phyloP scores from a whole-genome alignment of 306 rosid genomes.

The Vigna hirtella region DNA sequence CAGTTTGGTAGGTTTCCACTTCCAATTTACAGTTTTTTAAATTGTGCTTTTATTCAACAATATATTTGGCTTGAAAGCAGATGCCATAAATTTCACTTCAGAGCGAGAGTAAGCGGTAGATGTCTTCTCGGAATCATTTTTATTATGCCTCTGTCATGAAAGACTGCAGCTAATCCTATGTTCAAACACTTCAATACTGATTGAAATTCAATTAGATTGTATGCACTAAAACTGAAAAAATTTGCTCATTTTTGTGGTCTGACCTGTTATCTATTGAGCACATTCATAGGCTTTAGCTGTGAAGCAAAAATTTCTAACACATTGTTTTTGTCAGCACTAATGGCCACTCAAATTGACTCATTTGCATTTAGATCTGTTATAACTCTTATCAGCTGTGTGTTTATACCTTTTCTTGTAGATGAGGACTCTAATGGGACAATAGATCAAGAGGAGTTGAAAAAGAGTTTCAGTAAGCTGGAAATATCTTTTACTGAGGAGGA shows the following conservation, averaged over 20 bases:
- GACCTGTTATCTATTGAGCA: conserved; percentile 16
- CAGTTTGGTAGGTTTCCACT: conserved; percentile 73
- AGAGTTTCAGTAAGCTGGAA: conserved; percentile 74
- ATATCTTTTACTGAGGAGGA: conserved; percentile 77
- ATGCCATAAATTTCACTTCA: conserved; percentile 22
- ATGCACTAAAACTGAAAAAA: not conserved
- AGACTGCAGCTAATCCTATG: conserved; percentile 19
- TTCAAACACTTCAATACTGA: not conserved
- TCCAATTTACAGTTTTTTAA: conserved; percentile 37
- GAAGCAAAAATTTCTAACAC: conserved; percentile 11
- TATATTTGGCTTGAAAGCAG: not conserved
- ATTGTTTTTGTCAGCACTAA: not conserved
- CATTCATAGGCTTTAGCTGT: conserved; percentile 17
- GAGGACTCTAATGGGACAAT: conserved; percentile 90
- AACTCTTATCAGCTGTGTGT: conserved; percentile 33
- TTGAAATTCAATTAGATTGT: conserved; percentile 26
- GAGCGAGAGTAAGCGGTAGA: conserved; percentile 6
- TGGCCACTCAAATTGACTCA: conserved; percentile 12
- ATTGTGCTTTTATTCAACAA: conserved; percentile 12
- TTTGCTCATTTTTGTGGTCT: conserved; percentile 9
- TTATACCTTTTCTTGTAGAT: conserved; percentile 56
- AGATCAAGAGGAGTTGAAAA: conserved; percentile 78
- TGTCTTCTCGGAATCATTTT: not conserved
- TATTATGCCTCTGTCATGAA: conserved; percentile 15
- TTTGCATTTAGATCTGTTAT: conserved; percentile 19